Evolutionary conservation across 2,329 filamentous ascomycete genomes (phyloP), one percentile per base, ranked within the genome.

Genomic region (Apiospora saccharicola): DNA sequence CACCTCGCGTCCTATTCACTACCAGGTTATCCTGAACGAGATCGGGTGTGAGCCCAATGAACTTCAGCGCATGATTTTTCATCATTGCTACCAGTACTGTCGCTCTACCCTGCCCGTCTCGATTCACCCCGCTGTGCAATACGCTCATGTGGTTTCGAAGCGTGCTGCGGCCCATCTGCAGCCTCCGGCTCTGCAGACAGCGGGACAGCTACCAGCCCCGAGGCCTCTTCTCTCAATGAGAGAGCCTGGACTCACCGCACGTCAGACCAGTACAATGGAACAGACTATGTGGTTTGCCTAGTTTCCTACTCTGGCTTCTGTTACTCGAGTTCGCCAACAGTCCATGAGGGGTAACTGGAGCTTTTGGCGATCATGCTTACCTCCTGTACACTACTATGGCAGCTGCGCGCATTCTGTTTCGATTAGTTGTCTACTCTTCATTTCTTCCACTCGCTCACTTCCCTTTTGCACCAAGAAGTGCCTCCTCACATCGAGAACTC

Each of bases 91-190:
- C 82, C 94, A 97, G 71, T 99, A 98, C 79, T 92, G 93, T 71
- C 91, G 96, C 22, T 96, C 95, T 0, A 98, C 95, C 0, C 98
- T 95, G 0, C 94, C 96, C 0, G 95, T 99, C 0, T 98, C 95
- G 0, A 83, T 96, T 0, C 93, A 91, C 76, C 96, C 96, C 0
- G 95, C 96, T 0, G 92, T 98, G 0, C 99, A 99, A 87, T 99
- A 99, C 77, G 95, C 97, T 0, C 96, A 99, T 82, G 83, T 99
- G 74, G 95, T 95, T 46, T 92, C 94, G 12, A 90, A 91, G 72
- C 93, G 96, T 69, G 94, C 94, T 24, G 91, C 91, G 71, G 86
- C 91, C 5, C 96, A 98, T 26, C n/a, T 26, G n/a, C 49, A 14
- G n/a, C 49, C 49, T 13, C 8, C n/a, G n/a, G n/a, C n/a, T 26